Evolutionary conservation across 208 protist species (phyloP).

Genomic region (Leishmania major): DNA sequence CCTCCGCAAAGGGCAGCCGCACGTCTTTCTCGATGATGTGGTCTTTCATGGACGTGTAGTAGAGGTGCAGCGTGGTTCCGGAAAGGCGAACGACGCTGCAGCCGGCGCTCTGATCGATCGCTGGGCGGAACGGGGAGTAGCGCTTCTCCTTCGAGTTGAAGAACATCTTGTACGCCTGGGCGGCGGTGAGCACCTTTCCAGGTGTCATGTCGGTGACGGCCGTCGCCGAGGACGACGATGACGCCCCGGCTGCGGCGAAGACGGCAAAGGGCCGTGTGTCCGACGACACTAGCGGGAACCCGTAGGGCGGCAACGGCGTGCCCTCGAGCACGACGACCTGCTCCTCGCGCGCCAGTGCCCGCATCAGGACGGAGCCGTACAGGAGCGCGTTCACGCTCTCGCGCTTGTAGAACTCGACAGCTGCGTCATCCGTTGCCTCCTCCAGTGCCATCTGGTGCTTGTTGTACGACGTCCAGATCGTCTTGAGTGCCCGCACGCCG

Average conservation of each 20-base stretch:
- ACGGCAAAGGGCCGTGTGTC: slow-evolving; percentile 61
- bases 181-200: slow-evolving; percentile 51
- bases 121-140: slow-evolving; percentile 68
- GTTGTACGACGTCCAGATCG: slow-evolving; percentile 75
- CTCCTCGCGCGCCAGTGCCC: slow-evolving; percentile 73
- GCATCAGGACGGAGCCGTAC: slow-evolving; percentile 75
- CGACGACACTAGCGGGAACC: slow-evolving; percentile 84
- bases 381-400: slow-evolving; percentile 84
- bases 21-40: slow-evolving; percentile 74
- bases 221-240: slow-evolving; percentile 13
- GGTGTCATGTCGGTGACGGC: slow-evolving; percentile 66
- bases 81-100: slow-evolving; percentile 78
- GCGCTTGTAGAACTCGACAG: slow-evolving; percentile 56
- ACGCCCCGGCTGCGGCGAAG: background rate
- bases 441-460: slow-evolving; percentile 67
- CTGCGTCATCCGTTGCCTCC: slow-evolving; percentile 43
- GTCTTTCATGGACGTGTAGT: slow-evolving; percentile 80
- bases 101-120: slow-evolving; percentile 64
- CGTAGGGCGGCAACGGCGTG: slow-evolving; percentile 42
- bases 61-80: slow-evolving; percentile 77
- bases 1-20: slow-evolving; percentile 76
- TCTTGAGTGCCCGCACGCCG: slow-evolving; percentile 67
- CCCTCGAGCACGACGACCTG: slow-evolving; percentile 40
- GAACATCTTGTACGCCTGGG: slow-evolving; percentile 60
- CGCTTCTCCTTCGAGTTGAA: slow-evolving; percentile 54